Evolutionary conservation across 2,329 filamentous ascomycete genomes (phyloP), one percentile per base, ranked within the genome.

Genomic region (Hypoxylon sp.): DNA sequence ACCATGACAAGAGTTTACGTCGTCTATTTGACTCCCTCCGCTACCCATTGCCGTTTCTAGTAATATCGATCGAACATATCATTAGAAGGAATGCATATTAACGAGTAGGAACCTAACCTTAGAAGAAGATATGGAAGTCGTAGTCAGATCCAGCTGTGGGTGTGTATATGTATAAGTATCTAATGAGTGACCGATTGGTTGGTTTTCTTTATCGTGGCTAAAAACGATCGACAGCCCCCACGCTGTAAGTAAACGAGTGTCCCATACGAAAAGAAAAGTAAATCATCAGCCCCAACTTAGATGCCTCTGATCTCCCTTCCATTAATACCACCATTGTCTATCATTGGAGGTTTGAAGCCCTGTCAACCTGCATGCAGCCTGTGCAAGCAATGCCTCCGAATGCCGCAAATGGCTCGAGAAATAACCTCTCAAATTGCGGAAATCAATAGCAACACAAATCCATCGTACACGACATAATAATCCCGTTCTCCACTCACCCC

Each of bases 141-240:
- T 65, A 65, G 65, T 70, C 65, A 68, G 68, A 70, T 65, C 65
- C 55, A 68, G 58, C 62, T 65, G 56, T 35, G 65, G n/a, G 29
- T 54, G 39, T 65, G 57, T 68, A 59, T 26, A 22, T 57, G 47
- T 65, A 63, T 68, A 59, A 57, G 22, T 19, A 26, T 57, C 53
- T 52, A 60, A 44, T 26, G 60, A 44, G 46, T 19, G 53, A 53
- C 57, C 54, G 68, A 70, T 70, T 70, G 68, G 68, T 44, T 47
- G 22, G 14, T 52, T 53, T 42, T 55, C 29, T 56, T 50, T 13
- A 62, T 56, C 13, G 54, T 65, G 58, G 68, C 65, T 70, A 63
- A 68, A 70, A 65, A 70, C 46, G 68, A 68, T 70, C 68, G 68
- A 63, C 68, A 33, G 68, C 68, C 68, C 68, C 68, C 68, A 70